Percentiles rank a stretch among this genome's conserved stretches.
These are phyloP conservation scores for Stachybotrys echinatus DNA, from an alignment of 2,329 filamentous ascomycete species.

Conservation along the genomic window DNA sequence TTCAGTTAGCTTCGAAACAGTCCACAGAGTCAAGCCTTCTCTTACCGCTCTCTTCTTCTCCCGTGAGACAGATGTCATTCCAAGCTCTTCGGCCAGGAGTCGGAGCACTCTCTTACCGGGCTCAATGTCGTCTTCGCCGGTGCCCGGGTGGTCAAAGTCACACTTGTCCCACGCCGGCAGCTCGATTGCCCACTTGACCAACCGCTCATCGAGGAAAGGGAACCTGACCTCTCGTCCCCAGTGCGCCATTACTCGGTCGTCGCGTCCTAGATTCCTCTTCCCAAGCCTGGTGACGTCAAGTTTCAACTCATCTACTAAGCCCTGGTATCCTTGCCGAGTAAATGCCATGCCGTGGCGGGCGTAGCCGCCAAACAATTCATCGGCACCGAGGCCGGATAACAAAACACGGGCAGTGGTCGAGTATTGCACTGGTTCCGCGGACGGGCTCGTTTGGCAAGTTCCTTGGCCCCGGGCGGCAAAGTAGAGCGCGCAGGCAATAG, in stretches of 20 bases:
- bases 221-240: conserved; percentile 88
- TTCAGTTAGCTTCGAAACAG: neutral
- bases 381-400: conserved; percentile 87
- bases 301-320: conserved; percentile 74
- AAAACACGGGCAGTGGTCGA: conserved; percentile 73
- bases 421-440: conserved; percentile 38
- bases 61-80: conserved; percentile 64
- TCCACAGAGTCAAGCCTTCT: conserved; percentile 8
- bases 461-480: conserved; percentile 80
- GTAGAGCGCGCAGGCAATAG: conserved; percentile 89
- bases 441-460: conserved; percentile 25
- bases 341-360: conserved; percentile 77
- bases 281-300: conserved; percentile 82
- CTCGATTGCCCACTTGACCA: conserved; percentile 75
- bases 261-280: conserved; percentile 89
- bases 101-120: conserved; percentile 78
- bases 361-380: conserved; percentile 95
- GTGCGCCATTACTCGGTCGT: conserved; percentile 84
- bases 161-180: conserved; percentile 80
- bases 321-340: conserved; percentile 59
- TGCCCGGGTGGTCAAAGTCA: conserved; percentile 60
- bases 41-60: conserved; percentile 90
- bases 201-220: conserved; percentile 81
- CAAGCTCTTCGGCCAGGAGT: conserved; percentile 68
- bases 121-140: conserved; percentile 45